Base-by-base conservation (phyloP, 2,329 filamentous ascomycete genomes). In the Cladosporium austrohemisphaericum region DNA sequence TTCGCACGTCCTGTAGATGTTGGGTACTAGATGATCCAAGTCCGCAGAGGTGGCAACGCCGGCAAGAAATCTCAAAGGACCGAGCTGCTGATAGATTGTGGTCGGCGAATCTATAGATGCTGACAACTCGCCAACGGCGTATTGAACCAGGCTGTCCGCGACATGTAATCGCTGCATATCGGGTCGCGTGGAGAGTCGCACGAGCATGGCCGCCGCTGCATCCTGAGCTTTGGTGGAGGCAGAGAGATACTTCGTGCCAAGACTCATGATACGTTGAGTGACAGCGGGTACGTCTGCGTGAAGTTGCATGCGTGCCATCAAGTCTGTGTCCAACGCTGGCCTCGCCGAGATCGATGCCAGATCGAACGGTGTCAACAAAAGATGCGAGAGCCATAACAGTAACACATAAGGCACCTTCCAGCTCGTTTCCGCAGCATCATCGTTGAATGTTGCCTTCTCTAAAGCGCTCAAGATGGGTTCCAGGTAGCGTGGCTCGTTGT, bases 361-460 rank as follows among this genome's bases (percentile, higher is more conserved):
- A 60, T 96, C 91, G 68, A 98, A 98, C 0, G 93, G 93, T 1
- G 89, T 89, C 25, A 77, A 62, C 52, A 75, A 65, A 6, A 77
- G 57, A 54, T 76, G 74, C 1, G 71, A 73, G 1, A 76, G 78
- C 93, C 93, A 98, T 8, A 95, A 75, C 4, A 97, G 74, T 35
- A 91, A 81, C 14, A 96, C 75, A 63, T 96, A 97, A 47, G 87
- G 79, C 67, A 96, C 87, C 65, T 95, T 85, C 93, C 93, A 98
- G 23, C 50, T 26, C 19, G 25, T 20, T 6, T 41, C 32, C 5
- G 36, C 48, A 22, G 49, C 20, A 13, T 51, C 45, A 10, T 28
- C 41, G 3, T 54, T 48, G 13, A 29, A 29, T 23, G 62, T 13
- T 54, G 51, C 14, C 32, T 43, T 2, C 10, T 57, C 57, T 5